Percentiles rank a stretch among this genome's conserved stretches.
Evolutionary conservation across 1,284 basidiomycete species (phyloP).

Genomic region (Earliella scabrosa): DNA sequence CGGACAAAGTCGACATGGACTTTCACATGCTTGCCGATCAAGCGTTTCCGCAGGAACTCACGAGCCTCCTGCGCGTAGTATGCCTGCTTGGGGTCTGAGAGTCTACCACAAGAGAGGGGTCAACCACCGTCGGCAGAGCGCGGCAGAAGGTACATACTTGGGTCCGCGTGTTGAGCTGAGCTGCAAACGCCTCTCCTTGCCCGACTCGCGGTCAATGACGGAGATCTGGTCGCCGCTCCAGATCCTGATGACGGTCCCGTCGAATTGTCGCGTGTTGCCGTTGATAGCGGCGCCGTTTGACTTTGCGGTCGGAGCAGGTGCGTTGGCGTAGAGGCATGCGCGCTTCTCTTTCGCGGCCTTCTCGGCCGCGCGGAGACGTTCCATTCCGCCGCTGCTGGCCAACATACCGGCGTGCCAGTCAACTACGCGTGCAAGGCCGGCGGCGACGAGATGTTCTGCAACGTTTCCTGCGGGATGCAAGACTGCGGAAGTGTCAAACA

Average conservation of each 20-base stretch:
- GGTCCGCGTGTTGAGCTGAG: conserved; percentile 90
- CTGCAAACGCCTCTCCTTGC: conserved; percentile 85
- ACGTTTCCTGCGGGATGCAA: conserved; percentile 95
- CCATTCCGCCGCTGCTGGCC: conserved; percentile 79
- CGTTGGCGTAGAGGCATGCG: conserved; percentile 77
- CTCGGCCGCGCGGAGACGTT: conserved; percentile 86
- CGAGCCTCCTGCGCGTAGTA: conserved; percentile 91
- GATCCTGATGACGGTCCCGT: conserved; percentile 84
- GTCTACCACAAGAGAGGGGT: conserved; percentile 44
- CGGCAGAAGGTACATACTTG: conserved; percentile 53
- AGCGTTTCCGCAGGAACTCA: conserved; percentile 88
- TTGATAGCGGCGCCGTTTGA: conserved; percentile 47
- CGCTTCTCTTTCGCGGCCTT: conserved; percentile 85
- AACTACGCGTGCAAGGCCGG: conserved; percentile 90
- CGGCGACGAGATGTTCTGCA: conserved; percentile 85
- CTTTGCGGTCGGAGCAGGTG: conserved; percentile 44
- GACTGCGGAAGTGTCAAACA: conserved; percentile 44
- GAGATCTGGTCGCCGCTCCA: conserved; percentile 95
- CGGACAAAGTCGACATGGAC: conserved; percentile 88
- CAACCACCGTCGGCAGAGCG: neutral
- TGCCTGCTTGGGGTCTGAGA: conserved; percentile 87
- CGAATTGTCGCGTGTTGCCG: conserved; percentile 65
- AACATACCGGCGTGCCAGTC: conserved; percentile 99
- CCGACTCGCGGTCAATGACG: conserved; percentile 74
- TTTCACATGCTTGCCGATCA: conserved; percentile 91